A percentile compares a stretch with the other conserved stretches of the same genome.
phyloP scores from a whole-genome alignment of 2,329 filamentous ascomycete genomes.

The Trichoderma citrinoviride region DNA sequence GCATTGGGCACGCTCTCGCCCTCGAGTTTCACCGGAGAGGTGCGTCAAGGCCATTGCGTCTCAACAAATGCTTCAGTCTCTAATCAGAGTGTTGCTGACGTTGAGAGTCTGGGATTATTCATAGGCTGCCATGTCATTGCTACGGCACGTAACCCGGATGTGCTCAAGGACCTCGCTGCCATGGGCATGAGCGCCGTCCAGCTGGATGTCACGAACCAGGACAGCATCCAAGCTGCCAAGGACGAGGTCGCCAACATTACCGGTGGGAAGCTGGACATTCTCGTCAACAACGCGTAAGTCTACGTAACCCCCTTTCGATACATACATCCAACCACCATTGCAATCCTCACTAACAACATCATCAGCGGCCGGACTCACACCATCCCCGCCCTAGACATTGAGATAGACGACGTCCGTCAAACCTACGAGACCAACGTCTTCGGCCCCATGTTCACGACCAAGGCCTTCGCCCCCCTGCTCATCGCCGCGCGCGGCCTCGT shows the following conservation, averaged over 20 bases:
- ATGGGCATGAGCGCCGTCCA: slow-evolving; percentile 49
- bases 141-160: slow-evolving; percentile 50
- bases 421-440: slow-evolving; percentile 59
- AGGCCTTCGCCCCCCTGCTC: slow-evolving; percentile 49
- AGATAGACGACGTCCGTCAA: slow-evolving; percentile 50
- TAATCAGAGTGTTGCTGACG: not conserved
- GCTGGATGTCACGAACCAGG: slow-evolving; percentile 53
- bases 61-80: not conserved
- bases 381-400: slow-evolving; percentile 51
- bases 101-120: not conserved
- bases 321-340: too few species aligned
- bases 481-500: slow-evolving; percentile 51
- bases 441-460: slow-evolving; percentile 54
- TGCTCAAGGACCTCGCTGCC: slow-evolving; percentile 45
- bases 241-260: slow-evolving; percentile 48
- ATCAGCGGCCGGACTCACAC: slow-evolving; percentile 50
- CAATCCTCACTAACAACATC: not conserved
- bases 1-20: slow-evolving; percentile 55
- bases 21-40: slow-evolving; percentile 53
- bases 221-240: slow-evolving; percentile 50
- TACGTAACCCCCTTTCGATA: too few species aligned
- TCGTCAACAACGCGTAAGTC: slow-evolving; percentile 58
- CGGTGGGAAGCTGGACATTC: slow-evolving; percentile 53
- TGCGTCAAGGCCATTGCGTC: slow-evolving; percentile 26
- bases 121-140: slow-evolving; percentile 51